phyloP scores from a whole-genome alignment of 2,329 filamentous ascomycete species.

The Claviceps cyperi region DNA sequence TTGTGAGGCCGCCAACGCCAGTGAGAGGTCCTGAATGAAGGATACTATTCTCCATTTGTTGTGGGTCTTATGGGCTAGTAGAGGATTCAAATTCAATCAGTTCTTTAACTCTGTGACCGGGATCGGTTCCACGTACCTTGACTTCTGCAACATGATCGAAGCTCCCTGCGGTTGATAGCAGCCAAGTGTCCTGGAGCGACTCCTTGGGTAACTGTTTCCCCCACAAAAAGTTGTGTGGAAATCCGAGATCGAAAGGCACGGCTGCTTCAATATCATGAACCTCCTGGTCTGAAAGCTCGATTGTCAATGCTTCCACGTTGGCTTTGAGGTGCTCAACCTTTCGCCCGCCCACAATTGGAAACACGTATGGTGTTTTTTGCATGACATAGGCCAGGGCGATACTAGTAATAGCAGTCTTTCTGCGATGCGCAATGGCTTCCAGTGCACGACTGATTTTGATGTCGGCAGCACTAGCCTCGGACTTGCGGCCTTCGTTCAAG shows the following conservation, averaged over 20 bases:
- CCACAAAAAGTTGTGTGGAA: slow-evolving; percentile 48
- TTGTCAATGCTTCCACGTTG: slow-evolving; percentile 53
- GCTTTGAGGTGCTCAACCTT: slow-evolving; percentile 54
- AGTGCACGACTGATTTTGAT: slow-evolving; percentile 30
- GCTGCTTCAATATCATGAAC: slow-evolving; percentile 52
- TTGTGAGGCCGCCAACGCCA: slow-evolving; percentile 19
- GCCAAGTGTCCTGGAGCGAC: slow-evolving; percentile 24
- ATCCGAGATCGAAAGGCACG: slow-evolving; percentile 48
- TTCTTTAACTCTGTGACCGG: background rate
- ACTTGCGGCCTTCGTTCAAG: slow-evolving; percentile 21
- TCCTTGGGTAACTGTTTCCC: slow-evolving; percentile 22
- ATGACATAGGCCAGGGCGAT: slow-evolving; percentile 59
- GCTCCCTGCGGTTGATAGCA: slow-evolving; percentile 31
- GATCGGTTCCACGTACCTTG: slow-evolving; percentile 15
- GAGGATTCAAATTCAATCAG: background rate
- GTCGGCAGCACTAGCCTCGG: slow-evolving; percentile 36
- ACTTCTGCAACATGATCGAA: slow-evolving; percentile 34
- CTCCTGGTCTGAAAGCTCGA: slow-evolving; percentile 46
- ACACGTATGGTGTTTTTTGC: slow-evolving; percentile 57
- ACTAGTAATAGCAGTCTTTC: slow-evolving; percentile 29
- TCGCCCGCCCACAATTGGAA: slow-evolving; percentile 57
- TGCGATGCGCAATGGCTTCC: slow-evolving; percentile 33
- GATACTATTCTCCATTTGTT: slow-evolving; percentile 28
- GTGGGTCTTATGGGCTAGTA: slow-evolving; percentile 25
- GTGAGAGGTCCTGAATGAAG: slow-evolving; percentile 16